Base-by-base conservation (phyloP, 495 filamentous ascomycete species). In the Cairneyella variabilis region DNA sequence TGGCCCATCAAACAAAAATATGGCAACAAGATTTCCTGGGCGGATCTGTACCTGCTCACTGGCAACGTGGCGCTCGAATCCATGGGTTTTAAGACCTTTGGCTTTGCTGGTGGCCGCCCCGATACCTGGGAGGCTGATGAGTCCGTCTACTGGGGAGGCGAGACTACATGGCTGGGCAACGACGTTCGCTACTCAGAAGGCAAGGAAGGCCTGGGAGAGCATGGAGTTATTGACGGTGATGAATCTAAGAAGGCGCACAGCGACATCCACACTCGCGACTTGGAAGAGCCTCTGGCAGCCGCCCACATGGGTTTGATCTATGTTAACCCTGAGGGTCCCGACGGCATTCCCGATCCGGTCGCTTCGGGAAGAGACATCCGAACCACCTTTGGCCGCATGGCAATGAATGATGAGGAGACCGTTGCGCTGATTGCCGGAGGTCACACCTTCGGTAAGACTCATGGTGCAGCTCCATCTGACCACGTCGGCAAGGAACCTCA, bases 1-100 rank as follows among this genome's bases (percentile, higher is more conserved):
- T 89, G 85, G 85, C 85, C 85, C 61, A 80, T 89, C 71, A 89
- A 89, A 74, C 83, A 88, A 61, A 89, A 89, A 76, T 89, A 89
- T 62, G 85, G 85, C 65, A 77, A 79, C 77, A 87, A 86, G 75
- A 84, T 89, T 65, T 89, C 85, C 3, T 89, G 85, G 85, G 82
- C 83, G 22, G 85, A 89, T 61, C 67, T 89, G 57, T 53, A 85
- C 30, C 73, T 89, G 25, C 72, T 89, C 32, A 78, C 83, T 22
- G 85, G 85, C 55, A 89, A 89, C 62, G 84, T 88, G 6, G 83
- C 85, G 20, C 77, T 88, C 59, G 85, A 89, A 70, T 82, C 79
- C 40, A 87, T 86, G 84, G 85, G 84, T 57, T 73, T 85, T 68
- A 79, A 83, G 75, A 81, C 84, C 45, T 84, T 86, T 51, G 85